Base-by-base conservation (phyloP, 225 moss, liverwort and hornwort genomes). In the Ulota crispa region DNA sequence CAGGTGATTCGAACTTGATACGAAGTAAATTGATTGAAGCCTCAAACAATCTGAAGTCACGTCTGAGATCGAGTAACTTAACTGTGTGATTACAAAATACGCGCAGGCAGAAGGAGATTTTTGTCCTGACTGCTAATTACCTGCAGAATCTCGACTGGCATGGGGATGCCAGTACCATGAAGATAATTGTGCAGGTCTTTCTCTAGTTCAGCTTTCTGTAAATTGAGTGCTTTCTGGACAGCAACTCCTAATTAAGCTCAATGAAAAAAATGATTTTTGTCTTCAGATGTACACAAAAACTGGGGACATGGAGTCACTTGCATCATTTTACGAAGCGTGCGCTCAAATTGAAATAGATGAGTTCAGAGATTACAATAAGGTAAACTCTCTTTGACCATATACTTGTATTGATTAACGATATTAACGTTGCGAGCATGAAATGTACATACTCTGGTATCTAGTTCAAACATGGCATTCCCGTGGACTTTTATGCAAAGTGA, bases 231-330 rank as follows among this genome's bases (percentile, higher is more conserved):
- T 37, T 42, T 56, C 37, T 78, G 23, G 50, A 32, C 57, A 59
- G 20, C 10, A 68, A 32, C 30, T 80, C 50, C 32, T 32, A 50
- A 23, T 83, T 83, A 14, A 57, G 21, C 50, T 68, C 63, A 77
- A 77, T 1, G 1, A 36, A 18, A 63, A 19, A 21, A 39, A 9
- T 15, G 3, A 5, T 62, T 54, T 71, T 36, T 73, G 0, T 72
- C 41, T 73, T 75, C 91, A 96, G 96, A 93, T 99, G 96, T 99
- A 94, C 80, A 93, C 86, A 63, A 95, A 96, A 84, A 94, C 99
- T 43, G 93, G 92, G 77, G 96, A 99, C 37, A 92, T 94, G 99
- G 92, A 89, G 45, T 90, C 92, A 61, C 83, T 99, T 64, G 91
- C 96, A 60, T 92, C 93, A 11, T 99, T 99, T 72, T 94, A 96